Evolutionary conservation across 768 basidiomycete genomes (phyloP).

Genomic region (Mycena olivaceomarginata): DNA sequence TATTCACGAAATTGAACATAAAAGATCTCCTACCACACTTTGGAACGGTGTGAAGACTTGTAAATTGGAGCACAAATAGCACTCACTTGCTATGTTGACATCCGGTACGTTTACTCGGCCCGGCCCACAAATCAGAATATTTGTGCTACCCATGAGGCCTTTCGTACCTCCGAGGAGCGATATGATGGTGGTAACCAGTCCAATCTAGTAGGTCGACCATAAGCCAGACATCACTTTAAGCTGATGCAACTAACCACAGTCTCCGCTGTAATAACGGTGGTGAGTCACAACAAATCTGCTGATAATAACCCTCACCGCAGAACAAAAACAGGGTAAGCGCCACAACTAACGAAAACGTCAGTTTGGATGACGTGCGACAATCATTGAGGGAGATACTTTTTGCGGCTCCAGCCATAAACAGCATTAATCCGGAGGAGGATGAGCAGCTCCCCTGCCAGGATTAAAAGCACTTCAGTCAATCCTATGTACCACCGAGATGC

Average conservation of each 20-base stretch:
- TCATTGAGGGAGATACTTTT: neutral
- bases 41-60: neutral
- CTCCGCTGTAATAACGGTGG: too few species aligned
- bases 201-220: too few species aligned
- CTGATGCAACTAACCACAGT: too few species aligned
- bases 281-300: too few species aligned
- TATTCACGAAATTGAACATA: neutral
- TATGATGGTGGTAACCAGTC: conserved; percentile 6
- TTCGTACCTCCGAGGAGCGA: conserved; percentile 13
- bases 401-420: conserved; percentile 20
- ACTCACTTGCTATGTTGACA: neutral
- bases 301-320: conserved; percentile 1
- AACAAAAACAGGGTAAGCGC: conserved; percentile 1
- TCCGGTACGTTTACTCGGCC: too few species aligned
- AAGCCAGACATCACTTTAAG: too few species aligned
- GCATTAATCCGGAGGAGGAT: conserved; percentile 14
- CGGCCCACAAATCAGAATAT: conserved; percentile 4
- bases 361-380: neutral
- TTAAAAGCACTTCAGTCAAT: too few species aligned
- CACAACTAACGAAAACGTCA: neutral
- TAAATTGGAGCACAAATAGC: neutral
- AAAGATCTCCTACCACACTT: neutral
- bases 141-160: neutral
- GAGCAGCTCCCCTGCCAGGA: too few species aligned
- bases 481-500: too few species aligned